phyloP scores from a whole-genome alignment of 441 rosid genomes.

The Populus hybrid region DNA sequence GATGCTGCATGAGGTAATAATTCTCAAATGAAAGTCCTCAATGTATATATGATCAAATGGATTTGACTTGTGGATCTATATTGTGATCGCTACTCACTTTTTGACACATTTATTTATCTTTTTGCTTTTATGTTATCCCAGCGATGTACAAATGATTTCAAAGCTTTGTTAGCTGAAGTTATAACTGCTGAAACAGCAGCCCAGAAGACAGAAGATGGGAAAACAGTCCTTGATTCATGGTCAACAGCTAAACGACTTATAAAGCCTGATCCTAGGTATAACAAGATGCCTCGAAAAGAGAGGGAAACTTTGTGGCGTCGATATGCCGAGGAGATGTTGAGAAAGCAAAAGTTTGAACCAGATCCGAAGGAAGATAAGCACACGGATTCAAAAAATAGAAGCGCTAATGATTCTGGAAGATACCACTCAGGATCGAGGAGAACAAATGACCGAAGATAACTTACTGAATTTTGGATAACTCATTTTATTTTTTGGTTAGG shows the following conservation, averaged over 20 bases:
- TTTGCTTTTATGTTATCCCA: slow-evolving; percentile 19
- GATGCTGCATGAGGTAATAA: slow-evolving; percentile 77
- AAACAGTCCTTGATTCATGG: slow-evolving; percentile 86
- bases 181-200: slow-evolving; percentile 72
- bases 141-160: slow-evolving; percentile 76
- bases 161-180: slow-evolving; percentile 66
- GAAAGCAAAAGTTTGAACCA: slow-evolving; percentile 53
- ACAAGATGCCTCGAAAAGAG: slow-evolving; percentile 85
- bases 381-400: slow-evolving; percentile 44
- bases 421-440: slow-evolving; percentile 45
- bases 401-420: slow-evolving; percentile 39
- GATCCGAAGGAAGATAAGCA: slow-evolving; percentile 53
- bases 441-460: slow-evolving; percentile 24
- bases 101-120: background rate
- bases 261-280: slow-evolving; percentile 74
- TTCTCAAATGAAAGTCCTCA: background rate
- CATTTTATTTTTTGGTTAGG: background rate
- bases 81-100: background rate
- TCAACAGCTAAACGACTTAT: slow-evolving; percentile 81
- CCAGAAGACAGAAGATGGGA: slow-evolving; percentile 68
- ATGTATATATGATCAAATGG: background rate
- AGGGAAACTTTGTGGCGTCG: slow-evolving; percentile 84
- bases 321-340: slow-evolving; percentile 55
- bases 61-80: background rate
- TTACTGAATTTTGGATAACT: background rate